Conservation (phyloP, 345 rosid genomes). For the Corymbia maculata region DNA sequence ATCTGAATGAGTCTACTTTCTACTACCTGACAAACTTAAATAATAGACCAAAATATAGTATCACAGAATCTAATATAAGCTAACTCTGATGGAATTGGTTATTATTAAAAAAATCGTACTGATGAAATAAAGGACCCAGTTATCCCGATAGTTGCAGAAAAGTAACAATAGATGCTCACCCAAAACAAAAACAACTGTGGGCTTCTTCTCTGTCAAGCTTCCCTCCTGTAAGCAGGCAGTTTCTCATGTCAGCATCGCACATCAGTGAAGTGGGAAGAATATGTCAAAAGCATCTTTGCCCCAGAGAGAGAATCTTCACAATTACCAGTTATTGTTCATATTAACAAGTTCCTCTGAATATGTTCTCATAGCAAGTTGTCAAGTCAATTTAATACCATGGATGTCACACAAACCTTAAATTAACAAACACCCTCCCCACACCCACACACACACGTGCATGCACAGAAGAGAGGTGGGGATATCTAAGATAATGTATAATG, state of each 20-base stretch:
- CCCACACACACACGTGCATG: not conserved
- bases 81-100: not conserved
- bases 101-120: not conserved
- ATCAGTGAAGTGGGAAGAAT: not conserved
- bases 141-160: not conserved
- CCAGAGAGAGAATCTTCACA: not conserved
- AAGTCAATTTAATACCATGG: not conserved
- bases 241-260: not conserved
- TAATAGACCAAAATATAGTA: not conserved
- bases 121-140: not conserved
- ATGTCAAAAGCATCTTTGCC: not conserved
- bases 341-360: not conserved
- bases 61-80: not conserved
- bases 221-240: conserved; percentile 29
- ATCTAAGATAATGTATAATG: not conserved
- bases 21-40: not conserved
- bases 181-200: conserved; percentile 75
- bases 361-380: not conserved
- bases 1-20: not conserved
- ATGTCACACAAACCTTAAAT: not conserved
- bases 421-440: not conserved
- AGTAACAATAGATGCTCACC: conserved; percentile 27
- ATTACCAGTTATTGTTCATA: not conserved
- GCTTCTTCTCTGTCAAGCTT: conserved; percentile 40
- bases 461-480: not conserved